Evolutionary conservation across 208 protist species (phyloP).

Genomic region (Wallacemonas sp.): DNA sequence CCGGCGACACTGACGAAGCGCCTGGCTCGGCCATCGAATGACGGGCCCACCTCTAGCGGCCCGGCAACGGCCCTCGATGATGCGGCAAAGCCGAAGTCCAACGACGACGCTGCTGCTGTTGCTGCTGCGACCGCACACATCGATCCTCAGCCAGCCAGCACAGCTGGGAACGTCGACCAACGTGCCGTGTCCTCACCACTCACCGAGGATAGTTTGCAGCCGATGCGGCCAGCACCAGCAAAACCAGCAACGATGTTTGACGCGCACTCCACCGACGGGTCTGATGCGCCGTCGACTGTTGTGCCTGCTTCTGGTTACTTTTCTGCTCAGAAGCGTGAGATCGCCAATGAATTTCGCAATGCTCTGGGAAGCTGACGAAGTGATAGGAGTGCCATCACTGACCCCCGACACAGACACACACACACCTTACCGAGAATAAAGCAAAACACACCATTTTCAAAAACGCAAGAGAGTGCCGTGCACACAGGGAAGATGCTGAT

Average conservation of each 20-base stretch:
- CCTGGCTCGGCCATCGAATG: not conserved
- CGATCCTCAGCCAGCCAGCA: conserved; percentile 1
- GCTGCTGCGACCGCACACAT: not conserved
- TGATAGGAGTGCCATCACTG: not conserved
- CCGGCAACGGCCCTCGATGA: not conserved
- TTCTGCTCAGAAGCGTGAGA: conserved; percentile 4
- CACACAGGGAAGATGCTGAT: no score
- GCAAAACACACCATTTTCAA: no score
- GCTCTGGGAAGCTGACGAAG: not conserved
- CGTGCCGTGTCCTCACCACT: not conserved
- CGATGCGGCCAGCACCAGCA: conserved; percentile 3
- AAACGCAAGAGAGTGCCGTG: no score
- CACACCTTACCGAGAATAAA: no score
- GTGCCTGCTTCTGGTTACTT: conserved; percentile 3
- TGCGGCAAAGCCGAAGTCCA: not conserved
- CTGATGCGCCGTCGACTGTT: conserved; percentile 10
- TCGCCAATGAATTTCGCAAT: conserved; percentile 9
- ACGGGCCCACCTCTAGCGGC: not conserved
- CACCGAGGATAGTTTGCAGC: not conserved
- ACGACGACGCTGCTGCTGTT: not conserved
- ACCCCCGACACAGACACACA: not conserved
- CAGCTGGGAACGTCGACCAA: not conserved
- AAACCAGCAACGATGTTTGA: not conserved
- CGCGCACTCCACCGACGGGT: not conserved
- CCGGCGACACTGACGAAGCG: conserved; percentile 3